Evolutionary conservation across 148 eudicot genomes (phyloP), one percentile per base, ranked within the genome.

Genomic region (Vaccinium corymbosum): DNA sequence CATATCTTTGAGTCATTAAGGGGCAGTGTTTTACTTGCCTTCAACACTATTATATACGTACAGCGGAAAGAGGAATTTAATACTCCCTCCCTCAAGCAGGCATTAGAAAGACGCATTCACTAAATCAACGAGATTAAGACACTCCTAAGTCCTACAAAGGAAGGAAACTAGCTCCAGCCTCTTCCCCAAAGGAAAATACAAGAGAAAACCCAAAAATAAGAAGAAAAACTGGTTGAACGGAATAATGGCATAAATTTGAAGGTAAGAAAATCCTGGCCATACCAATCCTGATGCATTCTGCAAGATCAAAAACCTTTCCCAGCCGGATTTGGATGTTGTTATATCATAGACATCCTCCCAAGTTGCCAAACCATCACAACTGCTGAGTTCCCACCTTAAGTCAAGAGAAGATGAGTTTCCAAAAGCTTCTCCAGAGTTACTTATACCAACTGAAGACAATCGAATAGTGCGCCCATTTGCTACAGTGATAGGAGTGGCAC

Each of bases 401-500:
- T 85, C 80, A 25, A 94, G 90, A 86, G 98, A 94, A 83, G 98
- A 95, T 29, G 96, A 93, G 89, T 95, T 95, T 48, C 93, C 98
- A 88, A 95, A 95, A 86, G 93, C 95, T 89, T 87, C 91, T 83
- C 95, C 92, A 80, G 92, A 82, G 82, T 81, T 59, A 82, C 93
- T 90, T 53, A 94, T 87, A 83, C 98, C 92, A 81, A 95, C 96
- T 46, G 98, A 93, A 81, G 98, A 90, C 64, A 94, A 81, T 85
- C 98, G 90, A 82, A 95, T 90, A 72, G 88, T 93, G 66, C 91
- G 96, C 80, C 96, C 98, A 92, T 94, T 94, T 83, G 98, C 98
- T 62, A 95, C 94, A 70, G 91, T 88, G 55, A 90, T 85, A 83
- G 95, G 95, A 86, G 87, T 61, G 50, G 87, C 86, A 80, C 90